Base-by-base conservation (phyloP, 805 yeast species). In the Saccharomyces eubayanus region DNA sequence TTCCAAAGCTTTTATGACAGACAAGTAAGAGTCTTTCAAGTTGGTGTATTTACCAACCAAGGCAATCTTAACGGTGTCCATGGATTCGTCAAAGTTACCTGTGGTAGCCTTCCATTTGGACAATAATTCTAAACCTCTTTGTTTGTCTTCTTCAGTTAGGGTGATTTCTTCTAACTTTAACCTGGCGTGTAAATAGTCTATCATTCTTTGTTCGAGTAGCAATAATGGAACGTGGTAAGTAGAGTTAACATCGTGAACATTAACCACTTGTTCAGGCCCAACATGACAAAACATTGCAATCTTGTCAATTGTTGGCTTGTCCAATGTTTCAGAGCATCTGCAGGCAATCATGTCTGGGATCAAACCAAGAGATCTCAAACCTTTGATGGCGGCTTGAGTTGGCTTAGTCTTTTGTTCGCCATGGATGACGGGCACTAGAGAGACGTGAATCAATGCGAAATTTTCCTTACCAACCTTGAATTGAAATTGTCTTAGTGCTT, bases 371-470 rank as follows among this genome's bases (percentile, higher is more conserved):
- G 96, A 87, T 74, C 99, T 86, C 73, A 94, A 80, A 72, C 94
- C 99, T 72, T 90, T 89, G 68, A 94, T 87, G 49, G 99, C 99
- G 59, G 98, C 99, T 76, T 94, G 99, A 11, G 99, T 94, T 55
- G 99, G 99, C 74, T 94, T 94, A 46, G 99, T 94, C 79, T 94
- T 94, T 73, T 94, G 97, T 77, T 94, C 99, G 58, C 98, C 99
- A 63, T 91, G 96, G 66, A 94, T 92, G 50, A 94, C 98, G 48
- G 98, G 98, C 49, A 94, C 98, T 59, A 94, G 78, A 47, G 98
- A 92, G 49, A 94, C 99, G 65, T 94, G 99, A 65, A 92, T 89
- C 69, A 94, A 79, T 20, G 97, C 96, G 74, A 94, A 94, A 74
- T 89, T 94, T 60, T 89, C 96, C 54, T 77, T 75, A 20, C 98